Percentiles rank a stretch among this genome's conserved stretches.
Evolutionary conservation across 345 rosid genomes (phyloP).

Genomic region (Rhodomyrtus tomentosa): DNA sequence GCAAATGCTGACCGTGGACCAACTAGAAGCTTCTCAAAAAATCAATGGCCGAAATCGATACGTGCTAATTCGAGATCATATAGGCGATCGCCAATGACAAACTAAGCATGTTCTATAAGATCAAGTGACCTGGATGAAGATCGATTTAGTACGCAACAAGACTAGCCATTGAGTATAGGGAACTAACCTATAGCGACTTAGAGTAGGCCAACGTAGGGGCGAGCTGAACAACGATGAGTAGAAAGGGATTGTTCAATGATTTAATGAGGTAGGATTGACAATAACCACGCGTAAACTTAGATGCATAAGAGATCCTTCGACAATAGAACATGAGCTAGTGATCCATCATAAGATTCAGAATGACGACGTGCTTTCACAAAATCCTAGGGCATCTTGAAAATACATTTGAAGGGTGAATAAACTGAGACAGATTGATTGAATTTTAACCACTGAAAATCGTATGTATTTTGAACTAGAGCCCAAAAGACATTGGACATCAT

Average conservation of each 20-base stretch:
- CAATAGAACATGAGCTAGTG: background rate
- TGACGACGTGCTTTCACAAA: background rate
- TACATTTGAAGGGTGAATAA: background rate
- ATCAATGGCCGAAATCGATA: fast-evolving
- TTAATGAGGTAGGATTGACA: background rate
- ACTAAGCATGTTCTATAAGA: background rate
- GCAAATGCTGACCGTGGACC: background rate
- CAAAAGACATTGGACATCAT: background rate
- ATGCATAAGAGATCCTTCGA: background rate
- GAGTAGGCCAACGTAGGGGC: background rate
- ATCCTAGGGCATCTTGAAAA: background rate
- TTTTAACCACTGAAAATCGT: background rate
- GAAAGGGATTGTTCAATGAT: background rate
- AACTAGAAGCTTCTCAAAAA: background rate
- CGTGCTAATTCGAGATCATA: background rate
- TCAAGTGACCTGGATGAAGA: background rate
- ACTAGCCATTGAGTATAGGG: background rate
- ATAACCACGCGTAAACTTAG: background rate
- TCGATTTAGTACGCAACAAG: background rate
- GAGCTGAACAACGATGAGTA: fast-evolving
- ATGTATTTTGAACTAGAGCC: background rate
- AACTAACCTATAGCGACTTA: background rate
- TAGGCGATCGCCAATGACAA: background rate
- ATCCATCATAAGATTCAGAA: background rate
- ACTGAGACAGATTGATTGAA: background rate